Base-by-base conservation (phyloP, 352 stramenopile species). In the Phytophthora multivora region DNA sequence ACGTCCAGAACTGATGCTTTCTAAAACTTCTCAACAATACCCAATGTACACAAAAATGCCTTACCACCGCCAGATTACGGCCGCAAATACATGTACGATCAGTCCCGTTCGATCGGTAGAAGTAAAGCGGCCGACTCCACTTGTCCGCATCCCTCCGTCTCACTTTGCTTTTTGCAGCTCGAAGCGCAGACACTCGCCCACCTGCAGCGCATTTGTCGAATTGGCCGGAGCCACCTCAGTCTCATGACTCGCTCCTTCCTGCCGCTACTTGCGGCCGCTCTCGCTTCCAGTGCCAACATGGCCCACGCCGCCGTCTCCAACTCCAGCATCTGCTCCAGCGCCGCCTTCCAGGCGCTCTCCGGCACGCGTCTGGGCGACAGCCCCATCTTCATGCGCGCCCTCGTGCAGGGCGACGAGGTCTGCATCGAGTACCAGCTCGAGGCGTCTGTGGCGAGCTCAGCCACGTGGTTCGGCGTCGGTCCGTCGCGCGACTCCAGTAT, bases 341-440 rank as follows among this genome's bases (percentile, higher is more conserved):
- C 71, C 41, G 74, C 64, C 38, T 93, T 93, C 56, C 63, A 69
- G 23, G 69, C 71, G 28, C 67, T 86, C 13, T 35, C 69, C 0
- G 66, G 77, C 15, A 81, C 72, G 19, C 58, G 63, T 7, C 70
- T 93, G 8, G 82, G 81, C 48, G 66, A 77, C 28, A 85, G 81
- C 41, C 84, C 84, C 45, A 71, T 93, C 47, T 70, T 77, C 63
- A 51, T 91, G 46, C 81, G 81, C 45, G 77, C 81, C 6, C 61
- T 91, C 25, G 57, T 90, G 10, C 57, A 80, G 43, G 84, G 65
- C 23, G 70, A 82, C 31, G 68, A 89, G 39, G 70, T 88, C 16
- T 91, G 84, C 53, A 62, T 93, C 49, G 71, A 93, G 64, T 89
- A 89, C 57, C 63, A 77, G 55, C 59, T 90, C 28, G 69, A 73